These are phyloP conservation scores for Lactarius hengduanensis DNA, from an alignment of 768 basidiomycete genomes.

Conservation along the genomic window DNA sequence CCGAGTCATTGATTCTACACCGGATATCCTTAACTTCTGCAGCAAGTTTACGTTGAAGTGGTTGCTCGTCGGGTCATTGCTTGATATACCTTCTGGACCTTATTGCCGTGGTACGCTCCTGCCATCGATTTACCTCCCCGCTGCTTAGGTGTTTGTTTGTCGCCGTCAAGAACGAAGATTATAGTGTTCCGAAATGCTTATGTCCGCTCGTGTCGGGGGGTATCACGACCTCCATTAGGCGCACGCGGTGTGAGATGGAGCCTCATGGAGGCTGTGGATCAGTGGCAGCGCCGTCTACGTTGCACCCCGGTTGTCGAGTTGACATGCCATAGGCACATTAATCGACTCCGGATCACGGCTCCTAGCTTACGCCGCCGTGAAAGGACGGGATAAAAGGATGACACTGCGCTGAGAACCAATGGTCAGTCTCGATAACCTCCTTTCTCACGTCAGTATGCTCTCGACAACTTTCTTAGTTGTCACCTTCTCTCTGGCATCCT, in stretches of 20 bases:
- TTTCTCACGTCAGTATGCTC: conserved; percentile 1
- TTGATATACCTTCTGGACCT: neutral
- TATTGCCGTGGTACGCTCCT: neutral
- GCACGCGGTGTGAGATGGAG: neutral
- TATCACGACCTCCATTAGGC: neutral
- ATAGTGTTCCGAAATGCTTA: neutral
- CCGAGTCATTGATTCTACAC: too few relatives aligned
- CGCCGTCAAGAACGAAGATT: neutral
- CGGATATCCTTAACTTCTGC: neutral
- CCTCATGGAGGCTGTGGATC: neutral
- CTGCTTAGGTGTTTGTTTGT: neutral
- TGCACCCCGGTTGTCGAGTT: neutral
- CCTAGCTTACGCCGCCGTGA: neutral
- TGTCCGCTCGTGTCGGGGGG: neutral
- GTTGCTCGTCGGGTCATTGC: neutral
- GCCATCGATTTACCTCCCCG: neutral
- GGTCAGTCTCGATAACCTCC: neutral
- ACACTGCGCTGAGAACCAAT: neutral
- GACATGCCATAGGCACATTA: neutral
- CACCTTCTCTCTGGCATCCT: neutral
- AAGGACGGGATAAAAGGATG: neutral
- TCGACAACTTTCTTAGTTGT: neutral
- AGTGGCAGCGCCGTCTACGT: neutral
- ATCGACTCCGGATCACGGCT: neutral
- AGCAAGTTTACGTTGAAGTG: neutral